Base-by-base conservation (phyloP, 768 basidiomycete genomes). In the Kwoniella sp. region DNA sequence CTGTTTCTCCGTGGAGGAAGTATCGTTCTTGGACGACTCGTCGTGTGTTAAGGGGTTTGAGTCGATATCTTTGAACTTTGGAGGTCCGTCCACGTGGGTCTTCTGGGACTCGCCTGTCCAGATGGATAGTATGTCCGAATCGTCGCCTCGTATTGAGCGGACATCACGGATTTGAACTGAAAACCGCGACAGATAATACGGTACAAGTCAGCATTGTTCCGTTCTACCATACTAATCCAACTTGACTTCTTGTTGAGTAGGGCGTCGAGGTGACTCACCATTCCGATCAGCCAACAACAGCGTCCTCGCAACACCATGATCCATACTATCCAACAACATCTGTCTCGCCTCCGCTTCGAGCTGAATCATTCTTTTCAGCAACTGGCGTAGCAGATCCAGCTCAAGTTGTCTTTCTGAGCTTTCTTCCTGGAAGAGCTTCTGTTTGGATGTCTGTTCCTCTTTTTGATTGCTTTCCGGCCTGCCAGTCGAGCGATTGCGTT, bases 281-380 rank as follows among this genome's bases (percentile, higher is more conserved):
- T 79, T 75, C 26, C 74, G 66, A 60, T 80, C 80, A 0, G 80
- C 80, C 26, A 72, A 53, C 7, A 80, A 61, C 8, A 80, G 47
- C 1, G 70, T 78, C 51, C 77, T 65, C n/a, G 72, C 69, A 15
- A 79, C 65, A 0, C 71, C 61, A 44, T 73, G 67, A 2, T 74
- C 76, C 69, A 80, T 66, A 40, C 65, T 71, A 30, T 74, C 72
- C 52, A 78, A 64, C 30, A 80, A 49, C 63, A 80, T 60, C 63
- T 69, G 68, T 29, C 79, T 66, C 17, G 72, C 60, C 55, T 75
- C 72, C 1, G 74, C 70, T 63, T 80, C 79, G 3, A 80, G 56
- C 33, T 64, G 63, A 24, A 78, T 54, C 13, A 60, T 68, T 26
- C 63, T 58, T 27, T 72, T 61, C 53, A 77, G 52, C 29, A 73